Conservation (phyloP, 2,329 filamentous ascomycete species). For the Talaromyces sp. region DNA sequence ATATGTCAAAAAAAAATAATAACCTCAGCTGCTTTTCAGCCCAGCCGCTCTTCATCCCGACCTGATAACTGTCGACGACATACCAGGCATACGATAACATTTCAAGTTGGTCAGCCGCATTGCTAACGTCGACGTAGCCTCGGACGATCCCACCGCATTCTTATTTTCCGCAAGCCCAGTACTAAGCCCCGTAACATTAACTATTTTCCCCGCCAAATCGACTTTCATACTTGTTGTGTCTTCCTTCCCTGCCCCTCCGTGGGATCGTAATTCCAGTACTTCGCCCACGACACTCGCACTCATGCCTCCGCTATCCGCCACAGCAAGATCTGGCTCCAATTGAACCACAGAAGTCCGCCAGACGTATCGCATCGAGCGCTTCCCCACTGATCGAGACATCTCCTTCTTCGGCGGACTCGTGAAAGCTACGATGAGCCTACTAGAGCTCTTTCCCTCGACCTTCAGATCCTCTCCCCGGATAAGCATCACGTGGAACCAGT, state of each 20-base stretch:
- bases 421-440: not conserved
- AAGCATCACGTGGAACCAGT: not conserved
- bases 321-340: conserved; percentile 1
- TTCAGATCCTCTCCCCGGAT: conserved; percentile 1
- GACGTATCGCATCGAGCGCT: not conserved
- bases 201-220: not conserved
- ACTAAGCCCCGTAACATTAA: not conserved
- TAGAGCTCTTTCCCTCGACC: not conserved
- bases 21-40: too few relatives aligned
- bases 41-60: not conserved
- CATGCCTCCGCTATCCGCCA: not conserved
- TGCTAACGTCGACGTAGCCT: not conserved
- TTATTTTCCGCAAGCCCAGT: not conserved
- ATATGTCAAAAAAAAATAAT: too few relatives aligned
- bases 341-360: conserved; percentile 1
- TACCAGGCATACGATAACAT: conserved; percentile 1
- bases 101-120: not conserved
- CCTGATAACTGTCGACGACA: not conserved
- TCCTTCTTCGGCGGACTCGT: not conserved
- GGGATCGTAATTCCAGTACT: not conserved
- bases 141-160: not conserved
- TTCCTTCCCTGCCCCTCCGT: not conserved
- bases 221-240: not conserved
- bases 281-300: conserved; percentile 1
- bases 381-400: not conserved